Base-by-base conservation (phyloP, 2,329 filamentous ascomycete genomes). In the Pyrenophora tritici-repentis region DNA sequence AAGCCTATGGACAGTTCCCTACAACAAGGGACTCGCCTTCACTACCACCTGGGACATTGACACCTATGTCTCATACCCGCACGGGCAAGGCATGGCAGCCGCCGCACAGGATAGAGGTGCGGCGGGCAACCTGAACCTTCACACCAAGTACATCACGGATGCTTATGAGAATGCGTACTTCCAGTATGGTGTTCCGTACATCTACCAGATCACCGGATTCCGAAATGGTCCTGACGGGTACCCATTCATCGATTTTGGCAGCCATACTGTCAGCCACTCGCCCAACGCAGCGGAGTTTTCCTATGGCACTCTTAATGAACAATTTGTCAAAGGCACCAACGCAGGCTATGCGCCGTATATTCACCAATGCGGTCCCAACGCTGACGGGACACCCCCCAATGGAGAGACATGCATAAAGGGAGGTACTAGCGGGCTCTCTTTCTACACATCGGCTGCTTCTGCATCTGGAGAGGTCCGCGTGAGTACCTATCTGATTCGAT, bases 11-110 rank as follows among this genome's bases (percentile, higher is more conserved):
- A 41, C 49, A 5, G 49, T 52, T 24, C 49, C 49, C 6, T 52
- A 52, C 44, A 52, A 52, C 29, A 52, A 52, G 29, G 49, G 49
- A 6, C 49, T 52, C 2, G 49, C 38, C 6, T 52, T 52, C 29
- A 52, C 49, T 5, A 52, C 49, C 20, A 52, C 49, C 1, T 52
- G 49, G 49, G 49, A 52, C 4, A 52, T 52, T 7, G 49, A 52
- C 10, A 52, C 49, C 10, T 52, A 52, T 26, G 49, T 52, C 26
- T 52, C 49, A 7, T 52, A 52, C 10, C 49, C 49, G 0, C 49
- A 52, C n/a, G 49, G 49, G 4, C 49, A 52, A 26, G 49, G 49
- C 13, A 52, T 52, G 7, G 49, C 49, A 16, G 49, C 49, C 7
- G 49, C 49, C 8, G 49, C 49, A 20, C 49, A 52, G n/a, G 49